These are phyloP conservation scores for Globisporangium lucens DNA, from an alignment of 352 stramenopile species.

Conservation along the genomic window DNA sequence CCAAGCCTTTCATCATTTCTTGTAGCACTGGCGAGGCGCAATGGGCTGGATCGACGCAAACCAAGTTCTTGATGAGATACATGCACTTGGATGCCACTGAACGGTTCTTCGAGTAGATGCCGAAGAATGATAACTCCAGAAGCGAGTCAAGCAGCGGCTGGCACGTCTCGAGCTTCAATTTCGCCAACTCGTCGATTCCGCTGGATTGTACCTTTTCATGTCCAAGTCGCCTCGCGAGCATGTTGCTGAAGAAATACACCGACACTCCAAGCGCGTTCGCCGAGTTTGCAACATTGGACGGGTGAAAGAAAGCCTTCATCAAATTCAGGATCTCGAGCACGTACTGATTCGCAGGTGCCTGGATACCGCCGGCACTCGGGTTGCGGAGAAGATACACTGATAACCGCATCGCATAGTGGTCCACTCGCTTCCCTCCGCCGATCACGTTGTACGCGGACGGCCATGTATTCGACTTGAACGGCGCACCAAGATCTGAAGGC, in stretches of 20 bases:
- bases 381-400: slow-evolving; percentile 50
- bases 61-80: slow-evolving; percentile 63
- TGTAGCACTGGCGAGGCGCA: slow-evolving; percentile 47
- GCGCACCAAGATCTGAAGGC: slow-evolving; percentile 59
- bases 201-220: slow-evolving; percentile 33
- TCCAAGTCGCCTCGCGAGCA: slow-evolving; percentile 49
- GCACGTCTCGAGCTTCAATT: slow-evolving; percentile 30
- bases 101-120: slow-evolving; percentile 74
- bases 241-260: slow-evolving; percentile 51
- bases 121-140: slow-evolving; percentile 53
- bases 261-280: slow-evolving; percentile 50
- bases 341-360: slow-evolving; percentile 34
- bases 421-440: slow-evolving; percentile 54
- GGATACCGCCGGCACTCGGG: slow-evolving; percentile 11
- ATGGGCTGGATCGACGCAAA: slow-evolving; percentile 47
- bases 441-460: slow-evolving; percentile 45
- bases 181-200: slow-evolving; percentile 1
- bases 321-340: slow-evolving; percentile 55
- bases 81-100: slow-evolving; percentile 64
- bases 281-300: slow-evolving; percentile 62
- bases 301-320: slow-evolving; percentile 71
- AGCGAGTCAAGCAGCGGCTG: slow-evolving; percentile 43
- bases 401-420: slow-evolving; percentile 52
- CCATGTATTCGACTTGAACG: slow-evolving; percentile 62
- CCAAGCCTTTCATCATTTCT: slow-evolving; percentile 69